phyloP scores from a whole-genome alignment of 352 stramenopile species.

The Globisporangium cylindrosporum region DNA sequence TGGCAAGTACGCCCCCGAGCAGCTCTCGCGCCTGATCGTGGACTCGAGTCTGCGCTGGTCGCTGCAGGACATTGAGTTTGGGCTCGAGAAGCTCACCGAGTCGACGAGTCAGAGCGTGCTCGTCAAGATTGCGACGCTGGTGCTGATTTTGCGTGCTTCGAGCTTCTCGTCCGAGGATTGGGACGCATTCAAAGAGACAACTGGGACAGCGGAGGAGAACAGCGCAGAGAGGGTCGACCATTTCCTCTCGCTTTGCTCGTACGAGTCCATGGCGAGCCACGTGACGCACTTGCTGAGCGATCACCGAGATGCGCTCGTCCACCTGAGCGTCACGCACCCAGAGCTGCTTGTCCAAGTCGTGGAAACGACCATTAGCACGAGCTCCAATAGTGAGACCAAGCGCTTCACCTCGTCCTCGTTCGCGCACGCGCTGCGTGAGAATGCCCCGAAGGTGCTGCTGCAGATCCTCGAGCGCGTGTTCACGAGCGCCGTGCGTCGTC shows the following conservation, averaged over 20 bases:
- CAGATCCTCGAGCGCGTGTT: conserved; percentile 64
- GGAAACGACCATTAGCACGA: conserved; percentile 1
- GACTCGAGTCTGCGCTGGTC: conserved; percentile 74
- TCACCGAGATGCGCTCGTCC: conserved; percentile 46
- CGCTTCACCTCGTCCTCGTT: conserved; percentile 42
- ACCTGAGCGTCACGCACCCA: conserved; percentile 57
- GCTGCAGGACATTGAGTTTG: conserved; percentile 65
- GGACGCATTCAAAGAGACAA: conserved; percentile 18
- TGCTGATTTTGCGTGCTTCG: conserved; percentile 54
- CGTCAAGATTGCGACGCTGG: conserved; percentile 60
- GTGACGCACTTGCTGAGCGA: conserved; percentile 40
- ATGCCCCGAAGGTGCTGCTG: conserved; percentile 40
- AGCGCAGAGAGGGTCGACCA: conserved; percentile 1
- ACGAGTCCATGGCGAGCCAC: conserved; percentile 32
- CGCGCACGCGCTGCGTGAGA: conserved; percentile 38
- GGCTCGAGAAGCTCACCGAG: conserved; percentile 48
- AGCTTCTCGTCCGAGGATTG: conserved; percentile 27
- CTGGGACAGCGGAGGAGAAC: neutral
- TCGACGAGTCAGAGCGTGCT: conserved; percentile 46
- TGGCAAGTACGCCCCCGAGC: conserved; percentile 67
- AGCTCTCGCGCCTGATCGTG: conserved; percentile 67
- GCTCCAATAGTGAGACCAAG: neutral
- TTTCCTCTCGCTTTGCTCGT: conserved; percentile 26
- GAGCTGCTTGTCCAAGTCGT: conserved; percentile 46
- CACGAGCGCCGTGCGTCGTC: conserved; percentile 38